Evolutionary conservation across 768 basidiomycete species (phyloP).

Genomic region (Trametes elegans): DNA sequence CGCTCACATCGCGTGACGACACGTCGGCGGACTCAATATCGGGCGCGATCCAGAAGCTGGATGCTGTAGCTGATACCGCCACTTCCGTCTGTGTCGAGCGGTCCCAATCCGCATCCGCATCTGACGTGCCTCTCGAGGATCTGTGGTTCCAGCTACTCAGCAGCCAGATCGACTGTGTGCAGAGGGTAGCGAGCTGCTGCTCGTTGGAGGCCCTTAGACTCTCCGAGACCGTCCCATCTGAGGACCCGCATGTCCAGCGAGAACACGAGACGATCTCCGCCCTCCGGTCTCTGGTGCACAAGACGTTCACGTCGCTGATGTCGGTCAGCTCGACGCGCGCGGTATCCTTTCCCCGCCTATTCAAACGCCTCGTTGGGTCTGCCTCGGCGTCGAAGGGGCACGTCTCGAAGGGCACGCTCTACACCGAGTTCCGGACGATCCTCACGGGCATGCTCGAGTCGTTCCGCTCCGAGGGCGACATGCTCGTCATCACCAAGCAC

Average conservation of each 20-base stretch:
- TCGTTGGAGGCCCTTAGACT: slow-evolving; percentile 19
- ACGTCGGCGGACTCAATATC: slow-evolving; percentile 7
- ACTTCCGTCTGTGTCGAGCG: slow-evolving; percentile 69
- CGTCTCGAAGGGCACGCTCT: slow-evolving; percentile 60
- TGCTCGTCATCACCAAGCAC: slow-evolving; percentile 80
- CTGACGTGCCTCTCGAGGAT: slow-evolving; percentile 62
- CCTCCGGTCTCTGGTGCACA: slow-evolving; percentile 76
- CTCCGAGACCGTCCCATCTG: slow-evolving; percentile 12
- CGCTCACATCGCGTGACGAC: slow-evolving; percentile 29
- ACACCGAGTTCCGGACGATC: slow-evolving; percentile 89
- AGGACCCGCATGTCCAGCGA: slow-evolving; percentile 18
- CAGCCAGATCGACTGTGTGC: slow-evolving; percentile 78
- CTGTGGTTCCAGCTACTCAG: slow-evolving; percentile 87
- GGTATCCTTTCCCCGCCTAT: slow-evolving; percentile 88
- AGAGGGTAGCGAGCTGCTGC: slow-evolving; percentile 54
- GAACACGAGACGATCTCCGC: slow-evolving; percentile 42
- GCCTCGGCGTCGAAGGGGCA: slow-evolving; percentile 50
- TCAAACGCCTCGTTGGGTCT: slow-evolving; percentile 87
- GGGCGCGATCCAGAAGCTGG: slow-evolving; percentile 48
- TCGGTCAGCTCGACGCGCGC: slow-evolving; percentile 76
- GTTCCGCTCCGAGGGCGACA: slow-evolving; percentile 89
- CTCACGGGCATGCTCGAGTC: slow-evolving; percentile 95
- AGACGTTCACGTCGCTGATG: slow-evolving; percentile 80
- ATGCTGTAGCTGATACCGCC: slow-evolving; percentile 58
- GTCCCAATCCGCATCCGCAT: slow-evolving; percentile 43